Base-by-base conservation (phyloP, 306 rosid species). In the Sophora flavescens region DNA sequence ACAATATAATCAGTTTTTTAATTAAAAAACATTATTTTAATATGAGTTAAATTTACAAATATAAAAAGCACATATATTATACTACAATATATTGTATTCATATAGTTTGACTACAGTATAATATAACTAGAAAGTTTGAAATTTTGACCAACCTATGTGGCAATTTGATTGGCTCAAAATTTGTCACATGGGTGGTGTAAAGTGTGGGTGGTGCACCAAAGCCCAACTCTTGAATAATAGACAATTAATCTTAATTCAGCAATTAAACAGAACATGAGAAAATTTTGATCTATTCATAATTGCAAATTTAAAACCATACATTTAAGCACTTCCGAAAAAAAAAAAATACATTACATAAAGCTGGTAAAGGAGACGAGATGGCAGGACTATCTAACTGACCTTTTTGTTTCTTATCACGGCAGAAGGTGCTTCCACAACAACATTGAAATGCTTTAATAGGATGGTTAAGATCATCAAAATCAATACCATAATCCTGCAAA, bases 401-500 rank as follows among this genome's bases (percentile, higher is more conserved):
- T 88, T 87, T 84, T 11, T 63, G 57, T 61, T 90, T 42, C 58
- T 52, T 76, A 65, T 78, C 87, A 56, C 93, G 88, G 85, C 98
- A 94, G 10, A 13, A 81, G 17, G 64, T 7, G 76, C 98, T 94
- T 80, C 93, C 91, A 74, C 98, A 94, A 61, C 73, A 41, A 51
- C 98, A 94, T 4, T 35, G 62, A 76, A 94, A 94, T 57, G 98
- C 98, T 81, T 91, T 70, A 28, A 94, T 81, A 39, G 96, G 96
- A 74, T 94, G 98, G 15, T 80, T 77, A 39, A 68, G 72, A 80
- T 94, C 97, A 68, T 79, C 88, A 72, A 94, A 94, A 80, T 94
- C 96, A 78, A 94, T 89, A 26, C 88, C 88, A 77, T 94, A 94
- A 77, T 94, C 98, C 98, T 94, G 87, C 63, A 81, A 66, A 76